Conservation (phyloP, 75 land plant species). For the Ceratopteris richardii region DNA sequence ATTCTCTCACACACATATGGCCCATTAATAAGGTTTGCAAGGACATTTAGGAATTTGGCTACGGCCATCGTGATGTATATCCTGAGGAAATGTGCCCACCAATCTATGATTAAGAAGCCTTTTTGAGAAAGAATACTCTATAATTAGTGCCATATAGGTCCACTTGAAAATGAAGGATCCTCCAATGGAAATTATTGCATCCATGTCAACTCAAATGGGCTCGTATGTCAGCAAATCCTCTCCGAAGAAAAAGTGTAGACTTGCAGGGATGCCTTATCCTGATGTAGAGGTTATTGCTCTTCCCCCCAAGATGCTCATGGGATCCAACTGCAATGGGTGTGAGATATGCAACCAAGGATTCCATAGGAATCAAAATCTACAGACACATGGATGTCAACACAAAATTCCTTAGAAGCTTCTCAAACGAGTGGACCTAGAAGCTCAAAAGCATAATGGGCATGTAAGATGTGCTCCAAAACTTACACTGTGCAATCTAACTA, state of each 20-base stretch:
- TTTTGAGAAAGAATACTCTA: too few relatives aligned
- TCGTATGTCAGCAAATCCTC: not conserved
- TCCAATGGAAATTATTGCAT: too few relatives aligned
- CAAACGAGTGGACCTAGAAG: conserved; percentile 32
- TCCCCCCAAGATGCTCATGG: conserved; percentile 76
- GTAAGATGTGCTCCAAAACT: conserved; percentile 77
- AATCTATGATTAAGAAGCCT: too few relatives aligned
- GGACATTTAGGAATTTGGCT: too few relatives aligned
- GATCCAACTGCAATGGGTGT: conserved; percentile 80
- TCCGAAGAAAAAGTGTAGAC: conserved; percentile 66
- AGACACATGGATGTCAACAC: conserved; percentile 91
- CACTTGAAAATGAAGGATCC: too few relatives aligned
- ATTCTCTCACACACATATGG: too few relatives aligned
- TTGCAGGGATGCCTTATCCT: conserved; percentile 96
- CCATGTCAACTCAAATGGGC: not conserved
- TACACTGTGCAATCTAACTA: conserved; percentile 96
- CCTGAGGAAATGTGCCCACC: too few relatives aligned
- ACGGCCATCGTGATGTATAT: too few relatives aligned
- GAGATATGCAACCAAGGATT: conserved; percentile 97
- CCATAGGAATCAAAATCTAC: conserved; percentile 90
- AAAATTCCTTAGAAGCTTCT: conserved; percentile 97
- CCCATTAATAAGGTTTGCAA: too few relatives aligned
- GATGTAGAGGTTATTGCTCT: conserved; percentile 90
- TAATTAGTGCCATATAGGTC: too few relatives aligned
- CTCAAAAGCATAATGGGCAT: conserved; percentile 82